Evolutionary conservation across 495 filamentous ascomycete species (phyloP).

Genomic region (Trichoderma asperelloides): DNA sequence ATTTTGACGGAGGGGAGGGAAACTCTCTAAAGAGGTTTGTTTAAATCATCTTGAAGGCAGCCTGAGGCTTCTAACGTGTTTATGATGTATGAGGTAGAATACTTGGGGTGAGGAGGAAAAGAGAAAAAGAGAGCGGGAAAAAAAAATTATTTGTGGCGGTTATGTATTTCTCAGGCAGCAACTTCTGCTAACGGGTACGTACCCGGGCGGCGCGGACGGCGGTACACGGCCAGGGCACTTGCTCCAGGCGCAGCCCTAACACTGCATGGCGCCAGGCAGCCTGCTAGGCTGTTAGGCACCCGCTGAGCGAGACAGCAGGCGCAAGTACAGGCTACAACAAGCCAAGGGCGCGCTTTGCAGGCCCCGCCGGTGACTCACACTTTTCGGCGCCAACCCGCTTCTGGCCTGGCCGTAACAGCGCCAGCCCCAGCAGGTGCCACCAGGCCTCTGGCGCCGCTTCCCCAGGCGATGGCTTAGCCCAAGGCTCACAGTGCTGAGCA

Average conservation of each 20-base stretch:
- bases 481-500: background rate
- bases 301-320: background rate
- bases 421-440: conserved; percentile 5
- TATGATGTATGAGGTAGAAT: background rate
- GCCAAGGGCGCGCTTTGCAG: background rate
- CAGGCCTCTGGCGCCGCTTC: background rate
- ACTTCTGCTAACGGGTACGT: conserved; percentile 5
- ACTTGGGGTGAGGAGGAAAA: conserved; percentile 20
- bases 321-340: background rate
- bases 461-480: background rate
- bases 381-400: background rate
- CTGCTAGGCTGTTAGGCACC: background rate
- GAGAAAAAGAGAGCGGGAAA: conserved; percentile 14
- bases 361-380: conserved; percentile 9
- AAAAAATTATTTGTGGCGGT: conserved; percentile 18
- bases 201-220: background rate
- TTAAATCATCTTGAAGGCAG: conserved; percentile 32
- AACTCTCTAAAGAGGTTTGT: conserved; percentile 17
- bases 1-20: conserved; percentile 31
- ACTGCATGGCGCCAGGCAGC: background rate
- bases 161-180: conserved; percentile 31
- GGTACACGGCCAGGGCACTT: background rate
- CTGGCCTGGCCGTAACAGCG: conserved; percentile 1
- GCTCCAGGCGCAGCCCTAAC: background rate
- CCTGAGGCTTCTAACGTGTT: conserved; percentile 15